Conservation (phyloP, 495 filamentous ascomycete species). For the Daldinia decipiens region DNA sequence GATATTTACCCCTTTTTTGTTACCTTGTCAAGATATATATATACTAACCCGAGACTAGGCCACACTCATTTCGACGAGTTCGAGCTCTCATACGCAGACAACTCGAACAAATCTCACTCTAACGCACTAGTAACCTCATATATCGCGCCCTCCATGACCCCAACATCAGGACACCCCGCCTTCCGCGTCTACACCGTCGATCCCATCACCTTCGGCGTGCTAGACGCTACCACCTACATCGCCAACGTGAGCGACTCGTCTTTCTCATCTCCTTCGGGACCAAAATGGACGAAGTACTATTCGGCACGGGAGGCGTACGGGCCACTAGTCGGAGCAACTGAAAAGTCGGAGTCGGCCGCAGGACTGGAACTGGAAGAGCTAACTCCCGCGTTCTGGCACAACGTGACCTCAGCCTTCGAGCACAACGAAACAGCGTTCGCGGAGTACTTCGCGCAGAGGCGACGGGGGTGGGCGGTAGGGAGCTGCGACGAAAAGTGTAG, state of each 20-base stretch:
- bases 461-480: slow-evolving; percentile 41
- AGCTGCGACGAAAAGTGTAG: slow-evolving; percentile 42
- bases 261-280: slow-evolving; percentile 48
- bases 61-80: slow-evolving; percentile 68
- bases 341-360: slow-evolving; percentile 4
- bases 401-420: slow-evolving; percentile 57
- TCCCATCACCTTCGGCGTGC: slow-evolving; percentile 62
- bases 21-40: background rate
- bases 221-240: slow-evolving; percentile 64
- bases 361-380: slow-evolving; percentile 50
- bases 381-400: slow-evolving; percentile 68
- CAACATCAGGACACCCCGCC: slow-evolving; percentile 61
- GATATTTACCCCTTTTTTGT: background rate
- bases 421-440: slow-evolving; percentile 32
- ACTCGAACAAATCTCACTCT: slow-evolving; percentile 42
- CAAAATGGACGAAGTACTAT: slow-evolving; percentile 64
- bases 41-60: slow-evolving; percentile 35
- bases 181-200: slow-evolving; percentile 69
- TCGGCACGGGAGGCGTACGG: slow-evolving; percentile 65
- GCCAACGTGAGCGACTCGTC: slow-evolving; percentile 59
- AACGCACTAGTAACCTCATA: slow-evolving; percentile 61
- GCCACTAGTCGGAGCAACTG: slow-evolving; percentile 43
- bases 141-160: slow-evolving; percentile 64
- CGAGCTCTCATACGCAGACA: slow-evolving; percentile 63
- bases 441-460: slow-evolving; percentile 43